Percentiles rank a stretch among this genome's conserved stretches.
phyloP scores from a whole-genome alignment of 1,139 yeast genomes.

The Eremothecium coryli region DNA sequence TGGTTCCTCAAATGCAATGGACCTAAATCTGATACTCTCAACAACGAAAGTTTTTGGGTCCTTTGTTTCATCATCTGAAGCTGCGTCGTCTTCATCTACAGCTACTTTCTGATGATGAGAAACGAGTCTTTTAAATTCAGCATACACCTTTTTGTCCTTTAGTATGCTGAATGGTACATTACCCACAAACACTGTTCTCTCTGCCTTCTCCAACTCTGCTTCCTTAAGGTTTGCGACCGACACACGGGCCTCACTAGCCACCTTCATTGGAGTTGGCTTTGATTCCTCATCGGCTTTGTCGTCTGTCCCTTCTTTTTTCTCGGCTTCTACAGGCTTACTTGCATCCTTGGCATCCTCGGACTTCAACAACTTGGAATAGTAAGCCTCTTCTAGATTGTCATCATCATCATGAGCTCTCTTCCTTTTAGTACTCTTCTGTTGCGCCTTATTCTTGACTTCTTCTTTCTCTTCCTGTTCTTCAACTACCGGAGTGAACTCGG shows the following conservation, averaged over 20 bases:
- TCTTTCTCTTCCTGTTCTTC: constrained; percentile 9
- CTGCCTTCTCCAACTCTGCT: constrained; percentile 72
- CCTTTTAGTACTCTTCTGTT: constrained; percentile 6
- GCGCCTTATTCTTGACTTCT: constrained; percentile 9
- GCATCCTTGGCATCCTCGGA: constrained; percentile 19
- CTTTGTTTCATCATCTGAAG: constrained; percentile 10
- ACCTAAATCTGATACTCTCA: constrained; percentile 77
- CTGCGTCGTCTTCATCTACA: constrained; percentile 11
- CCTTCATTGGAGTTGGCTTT: constrained; percentile 8
- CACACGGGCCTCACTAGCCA: constrained; percentile 18
- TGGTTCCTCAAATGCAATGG: constrained; percentile 81
- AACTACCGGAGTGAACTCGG: constrained; percentile 15
- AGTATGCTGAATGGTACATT: constrained; percentile 64
- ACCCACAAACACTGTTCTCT: constrained; percentile 82
- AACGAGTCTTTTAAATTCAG: constrained; percentile 56
- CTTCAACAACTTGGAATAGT: constrained; percentile 36
- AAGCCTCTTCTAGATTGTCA: constrained; percentile 41
- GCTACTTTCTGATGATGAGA: constrained; percentile 34
- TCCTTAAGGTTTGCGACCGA: constrained; percentile 43
- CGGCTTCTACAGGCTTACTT: constrained; percentile 15
- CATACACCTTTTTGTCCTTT: constrained; percentile 52
- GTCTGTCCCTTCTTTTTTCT: constrained; percentile 12
- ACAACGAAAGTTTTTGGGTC: constrained; percentile 36
- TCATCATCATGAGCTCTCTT: constrained; percentile 31
- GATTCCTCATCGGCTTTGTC: constrained; percentile 14